Conservation (phyloP, 371 early-diverging fungal genomes). For the Phascolomyces articulosus region DNA sequence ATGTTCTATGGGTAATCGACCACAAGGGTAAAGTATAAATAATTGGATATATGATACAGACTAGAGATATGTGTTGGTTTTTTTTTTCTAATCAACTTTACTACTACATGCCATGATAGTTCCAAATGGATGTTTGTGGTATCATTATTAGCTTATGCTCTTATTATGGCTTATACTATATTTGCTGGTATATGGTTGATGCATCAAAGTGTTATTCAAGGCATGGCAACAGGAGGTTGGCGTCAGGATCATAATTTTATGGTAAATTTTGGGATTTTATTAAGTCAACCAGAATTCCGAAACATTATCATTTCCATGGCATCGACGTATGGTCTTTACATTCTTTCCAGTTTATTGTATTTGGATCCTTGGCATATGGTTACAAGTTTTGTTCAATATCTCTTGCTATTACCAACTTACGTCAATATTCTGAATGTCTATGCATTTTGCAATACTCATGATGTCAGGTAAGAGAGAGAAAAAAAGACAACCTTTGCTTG, state of each 20-base stretch:
- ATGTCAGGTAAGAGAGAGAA: conserved; percentile 65
- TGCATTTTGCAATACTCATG: conserved; percentile 88
- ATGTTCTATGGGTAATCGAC: conserved; percentile 82
- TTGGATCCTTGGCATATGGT: conserved; percentile 95
- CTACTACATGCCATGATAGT: conserved; percentile 17
- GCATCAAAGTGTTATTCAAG: conserved; percentile 35
- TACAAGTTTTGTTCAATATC: conserved; percentile 85
- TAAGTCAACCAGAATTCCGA: conserved; percentile 61
- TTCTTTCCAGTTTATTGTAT: conserved; percentile 76
- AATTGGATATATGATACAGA: too few species aligned
- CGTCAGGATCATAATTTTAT: conserved; percentile 8
- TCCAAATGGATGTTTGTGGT: conserved; percentile 58
- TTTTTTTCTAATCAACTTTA: too few species aligned
- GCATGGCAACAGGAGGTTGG: conserved; percentile 25
- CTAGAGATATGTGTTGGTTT: too few species aligned
- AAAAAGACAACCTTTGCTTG: neutral
- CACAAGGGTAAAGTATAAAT: conserved; percentile 67
- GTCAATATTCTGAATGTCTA: conserved; percentile 92
- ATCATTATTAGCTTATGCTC: conserved; percentile 53
- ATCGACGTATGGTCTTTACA: conserved; percentile 87
- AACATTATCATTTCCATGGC: conserved; percentile 79
- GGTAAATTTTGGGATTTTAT: conserved; percentile 20
- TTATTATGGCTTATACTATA: conserved; percentile 60
- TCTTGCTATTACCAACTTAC: conserved; percentile 83
- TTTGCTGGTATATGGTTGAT: conserved; percentile 58